Conservation (phyloP, 1,284 basidiomycete species). For the Grifola frondosa region DNA sequence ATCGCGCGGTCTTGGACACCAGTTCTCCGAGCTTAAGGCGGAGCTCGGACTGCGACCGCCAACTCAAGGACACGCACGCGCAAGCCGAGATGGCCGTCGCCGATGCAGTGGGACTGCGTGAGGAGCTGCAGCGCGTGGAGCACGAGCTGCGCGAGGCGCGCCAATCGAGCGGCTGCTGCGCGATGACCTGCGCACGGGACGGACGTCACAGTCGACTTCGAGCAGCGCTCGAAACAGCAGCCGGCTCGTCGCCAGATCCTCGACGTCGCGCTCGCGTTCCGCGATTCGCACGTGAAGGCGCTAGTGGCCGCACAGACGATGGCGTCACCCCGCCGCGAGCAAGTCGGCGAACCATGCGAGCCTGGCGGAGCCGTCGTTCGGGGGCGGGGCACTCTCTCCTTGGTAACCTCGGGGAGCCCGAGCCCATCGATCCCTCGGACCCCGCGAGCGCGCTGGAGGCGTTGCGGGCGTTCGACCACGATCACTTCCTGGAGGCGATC, state of each 20-base stretch:
- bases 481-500: conserved; percentile 80
- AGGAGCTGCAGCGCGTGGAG: conserved; percentile 70
- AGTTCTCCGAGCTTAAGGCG: conserved; percentile 79
- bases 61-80: conserved; percentile 58
- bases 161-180: conserved; percentile 61
- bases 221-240: conserved; percentile 61
- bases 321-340: conserved; percentile 54
- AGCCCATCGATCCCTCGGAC: conserved; percentile 73
- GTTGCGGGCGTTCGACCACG: conserved; percentile 76
- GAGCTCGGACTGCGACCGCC: conserved; percentile 55
- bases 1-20: conserved; percentile 85
- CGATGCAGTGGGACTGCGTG: conserved; percentile 65
- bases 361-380: conserved; percentile 46
- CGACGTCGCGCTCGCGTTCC: conserved; percentile 72
- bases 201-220: conserved; percentile 63
- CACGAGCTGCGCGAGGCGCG: conserved; percentile 63
- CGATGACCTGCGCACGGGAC: conserved; percentile 59
- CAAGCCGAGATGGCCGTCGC: conserved; percentile 60
- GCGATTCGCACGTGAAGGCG: conserved; percentile 70
- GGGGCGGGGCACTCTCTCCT: conserved; percentile 50
- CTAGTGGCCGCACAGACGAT: conserved; percentile 61
- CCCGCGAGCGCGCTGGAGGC: conserved; percentile 65
- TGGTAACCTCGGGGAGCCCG: conserved; percentile 60
- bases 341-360: conserved; percentile 17
- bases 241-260: conserved; percentile 71